Evolutionary conservation across 2,329 filamentous ascomycete genomes (phyloP).

Genomic region (Cladosporium oxysporum): DNA sequence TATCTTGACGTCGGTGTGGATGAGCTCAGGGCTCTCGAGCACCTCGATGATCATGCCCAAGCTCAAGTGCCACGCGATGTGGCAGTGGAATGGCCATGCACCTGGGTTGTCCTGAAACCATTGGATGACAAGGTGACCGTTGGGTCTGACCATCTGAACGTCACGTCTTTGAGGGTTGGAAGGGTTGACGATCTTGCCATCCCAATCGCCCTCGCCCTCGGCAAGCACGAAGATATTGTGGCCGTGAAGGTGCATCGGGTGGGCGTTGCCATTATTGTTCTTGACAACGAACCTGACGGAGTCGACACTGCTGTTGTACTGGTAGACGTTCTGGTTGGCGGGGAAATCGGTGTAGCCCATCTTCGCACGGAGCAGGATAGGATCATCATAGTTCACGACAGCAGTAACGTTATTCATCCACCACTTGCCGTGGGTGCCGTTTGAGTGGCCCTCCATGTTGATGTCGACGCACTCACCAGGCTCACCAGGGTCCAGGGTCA

Average conservation of each 20-base stretch:
- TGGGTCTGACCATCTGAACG: conserved; percentile 33
- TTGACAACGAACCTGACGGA: conserved; percentile 35
- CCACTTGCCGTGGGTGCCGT: conserved; percentile 49
- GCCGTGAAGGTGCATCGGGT: conserved; percentile 49
- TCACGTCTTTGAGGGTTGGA: conserved; percentile 43
- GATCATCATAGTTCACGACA: conserved; percentile 60
- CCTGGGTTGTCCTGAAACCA: conserved; percentile 40
- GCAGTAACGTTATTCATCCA: conserved; percentile 53
- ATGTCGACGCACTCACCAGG: conserved; percentile 13
- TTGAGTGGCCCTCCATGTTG: conserved; percentile 16
- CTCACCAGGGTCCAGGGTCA: conserved; percentile 16
- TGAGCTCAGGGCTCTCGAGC: conserved; percentile 43
- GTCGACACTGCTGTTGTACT: conserved; percentile 25
- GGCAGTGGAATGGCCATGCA: conserved; percentile 36
- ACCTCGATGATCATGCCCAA: conserved; percentile 31
- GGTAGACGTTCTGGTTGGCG: conserved; percentile 49
- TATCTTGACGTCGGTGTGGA: conserved; percentile 44
- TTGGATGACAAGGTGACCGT: conserved; percentile 39
- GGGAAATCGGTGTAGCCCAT: conserved; percentile 34
- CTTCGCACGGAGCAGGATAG: conserved; percentile 56
- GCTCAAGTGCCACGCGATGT: conserved; percentile 33
- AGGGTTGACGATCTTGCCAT: conserved; percentile 39
- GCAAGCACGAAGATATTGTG: conserved; percentile 50
- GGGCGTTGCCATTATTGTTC: conserved; percentile 34
- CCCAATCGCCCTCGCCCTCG: conserved; percentile 44